Base-by-base conservation (phyloP, 768 basidiomycete species). In the Lentinus brumalis region DNA sequence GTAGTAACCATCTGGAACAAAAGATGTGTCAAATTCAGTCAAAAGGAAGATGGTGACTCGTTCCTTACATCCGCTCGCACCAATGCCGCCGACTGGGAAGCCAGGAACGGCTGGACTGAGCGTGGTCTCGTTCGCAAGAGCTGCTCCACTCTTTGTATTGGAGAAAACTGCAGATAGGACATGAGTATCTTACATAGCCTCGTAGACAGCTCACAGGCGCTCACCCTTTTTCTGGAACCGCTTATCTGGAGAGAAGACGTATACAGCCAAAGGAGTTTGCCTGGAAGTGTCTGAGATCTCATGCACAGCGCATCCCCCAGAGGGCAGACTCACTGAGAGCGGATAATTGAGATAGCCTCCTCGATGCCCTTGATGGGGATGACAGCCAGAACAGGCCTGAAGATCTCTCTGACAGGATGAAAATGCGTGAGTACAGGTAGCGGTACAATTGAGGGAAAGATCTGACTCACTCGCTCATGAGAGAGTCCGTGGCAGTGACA, bases 301-400 rank as follows among this genome's bases (percentile, higher is more conserved):
- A 38, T n/a, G 26, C 49, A 29, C 49, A 14, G 21, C 21, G 21
- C 21, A 26, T 26, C 21, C 21, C 21, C 21, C 21, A 26, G 21
- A 26, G 21, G 46, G 5, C 26, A 42, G 47, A 26, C 78, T 16
- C 50, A 86, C 89, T 77, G 79, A 16, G 73, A 70, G 66, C 88
- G 88, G 57, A 94, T 81, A 59, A 85, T 86, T 10, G 82, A 79
- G 60, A 94, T 85, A 2, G 87, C 93, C 39, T 84, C 86, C 42
- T 93, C 89, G 6, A 90, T 51, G 57, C 81, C 70, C 10, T 87
- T 82, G 21, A 94, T 85, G 0, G 87, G 82, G 1, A 95, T 75
- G 46, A 96, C 78, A 3, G 91, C 86, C 31, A 96, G 75, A 10
- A 96, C 63, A 7, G 94, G 92, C 0, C 92, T 93, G 65, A 96